These are phyloP conservation scores for Hymenoscyphus fructigenus DNA, from an alignment of 2,329 filamentous ascomycete genomes.

Conservation along the genomic window DNA sequence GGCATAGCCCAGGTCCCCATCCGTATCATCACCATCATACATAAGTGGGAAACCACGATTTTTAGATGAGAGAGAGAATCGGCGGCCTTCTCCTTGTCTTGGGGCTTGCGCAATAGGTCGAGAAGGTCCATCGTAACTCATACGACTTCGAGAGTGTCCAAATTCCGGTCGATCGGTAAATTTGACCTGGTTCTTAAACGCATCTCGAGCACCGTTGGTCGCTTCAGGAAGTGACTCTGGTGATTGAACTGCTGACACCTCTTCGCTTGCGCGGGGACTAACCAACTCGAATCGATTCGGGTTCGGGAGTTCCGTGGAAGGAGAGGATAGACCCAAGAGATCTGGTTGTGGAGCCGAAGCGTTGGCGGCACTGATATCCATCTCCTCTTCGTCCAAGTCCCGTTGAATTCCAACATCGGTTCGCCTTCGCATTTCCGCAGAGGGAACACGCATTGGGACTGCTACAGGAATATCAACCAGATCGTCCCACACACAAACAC, in stretches of 20 bases:
- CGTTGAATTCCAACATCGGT: slow-evolving; percentile 47
- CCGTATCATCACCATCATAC: slow-evolving; percentile 72
- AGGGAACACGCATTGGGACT: slow-evolving; percentile 82
- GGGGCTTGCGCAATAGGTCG: slow-evolving; percentile 24
- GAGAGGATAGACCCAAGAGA: slow-evolving; percentile 56
- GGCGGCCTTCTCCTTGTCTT: slow-evolving; percentile 22
- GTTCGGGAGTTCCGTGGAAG: slow-evolving; percentile 67
- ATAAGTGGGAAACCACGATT: slow-evolving; percentile 40
- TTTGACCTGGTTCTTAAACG: slow-evolving; percentile 28
- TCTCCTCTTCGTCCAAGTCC: slow-evolving; percentile 70
- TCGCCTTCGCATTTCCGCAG: slow-evolving; percentile 76
- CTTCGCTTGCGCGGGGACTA: slow-evolving; percentile 38
- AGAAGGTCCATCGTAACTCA: slow-evolving; percentile 38
- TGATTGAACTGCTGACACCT: slow-evolving; percentile 23
- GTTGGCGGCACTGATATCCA: slow-evolving; percentile 80
- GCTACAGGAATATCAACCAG: slow-evolving; percentile 93
- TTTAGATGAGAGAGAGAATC: slow-evolving; percentile 42
- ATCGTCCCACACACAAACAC: slow-evolving; percentile 98
- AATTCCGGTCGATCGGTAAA: slow-evolving; percentile 32
- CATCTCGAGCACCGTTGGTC: slow-evolving; percentile 19
- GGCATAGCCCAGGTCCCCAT: slow-evolving; percentile 91
- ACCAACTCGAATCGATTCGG: slow-evolving; percentile 73
- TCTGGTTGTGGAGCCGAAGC: slow-evolving; percentile 59
- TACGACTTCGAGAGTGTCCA: slow-evolving; percentile 31
- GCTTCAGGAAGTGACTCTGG: slow-evolving; percentile 23